phyloP scores from a whole-genome alignment of 2,329 filamentous ascomycete genomes.

The Xylariales sp. region DNA sequence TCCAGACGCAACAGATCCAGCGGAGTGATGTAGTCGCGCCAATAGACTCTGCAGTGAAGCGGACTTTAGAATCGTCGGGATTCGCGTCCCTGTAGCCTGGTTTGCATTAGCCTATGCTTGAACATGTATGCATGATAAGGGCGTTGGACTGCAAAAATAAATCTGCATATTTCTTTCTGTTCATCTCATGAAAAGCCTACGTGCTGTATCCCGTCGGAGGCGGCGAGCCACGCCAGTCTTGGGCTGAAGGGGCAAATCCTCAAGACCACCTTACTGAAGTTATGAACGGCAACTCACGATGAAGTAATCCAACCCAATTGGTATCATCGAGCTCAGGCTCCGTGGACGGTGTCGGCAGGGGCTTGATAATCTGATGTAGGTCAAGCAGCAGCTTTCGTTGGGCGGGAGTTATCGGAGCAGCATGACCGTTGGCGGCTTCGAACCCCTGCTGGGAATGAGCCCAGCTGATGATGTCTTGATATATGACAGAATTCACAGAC shows the following conservation, averaged over 20 bases:
- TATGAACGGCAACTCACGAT: no score
- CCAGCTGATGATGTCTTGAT: constrained; percentile 21
- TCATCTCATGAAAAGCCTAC: no score
- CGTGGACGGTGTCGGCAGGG: constrained; percentile 14
- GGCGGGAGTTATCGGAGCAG: constrained; percentile 31
- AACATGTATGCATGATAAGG: neutral
- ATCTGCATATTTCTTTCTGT: no score
- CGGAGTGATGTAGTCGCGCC: constrained; percentile 9
- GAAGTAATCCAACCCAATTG: constrained; percentile 37
- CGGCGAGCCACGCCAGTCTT: no score
- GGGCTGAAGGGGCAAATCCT: no score
- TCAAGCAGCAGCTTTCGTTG: constrained; percentile 36
- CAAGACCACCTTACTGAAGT: no score
- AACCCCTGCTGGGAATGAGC: constrained; percentile 30
- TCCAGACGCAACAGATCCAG: constrained; percentile 22
- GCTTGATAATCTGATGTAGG: constrained; percentile 27
- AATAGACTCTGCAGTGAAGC: constrained; percentile 17
- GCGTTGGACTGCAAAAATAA: neutral
- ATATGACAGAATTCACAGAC: constrained; percentile 12
- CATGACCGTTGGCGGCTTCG: constrained; percentile 24
- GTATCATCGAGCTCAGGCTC: constrained; percentile 22
- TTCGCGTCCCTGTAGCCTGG: constrained; percentile 15
- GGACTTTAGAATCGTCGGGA: constrained; percentile 6
- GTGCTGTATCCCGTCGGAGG: no score
- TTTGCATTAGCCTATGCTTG: neutral